A percentile compares a stretch with the other conserved stretches of the same genome.
Conservation (phyloP, 768 basidiomycete species). For the Pholiota microspora region DNA sequence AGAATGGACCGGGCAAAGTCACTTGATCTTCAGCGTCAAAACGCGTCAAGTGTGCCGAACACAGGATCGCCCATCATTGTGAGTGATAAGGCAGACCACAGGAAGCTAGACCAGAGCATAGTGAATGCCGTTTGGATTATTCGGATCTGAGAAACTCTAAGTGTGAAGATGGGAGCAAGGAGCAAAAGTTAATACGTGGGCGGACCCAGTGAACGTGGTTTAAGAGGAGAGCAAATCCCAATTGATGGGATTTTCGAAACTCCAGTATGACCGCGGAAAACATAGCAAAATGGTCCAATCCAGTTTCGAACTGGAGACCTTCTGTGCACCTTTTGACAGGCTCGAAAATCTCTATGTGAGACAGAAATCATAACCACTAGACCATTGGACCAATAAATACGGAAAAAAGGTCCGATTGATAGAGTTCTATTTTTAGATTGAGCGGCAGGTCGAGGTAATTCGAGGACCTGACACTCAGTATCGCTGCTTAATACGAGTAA, state of each 20-base stretch:
- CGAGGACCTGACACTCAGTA: too few relatives aligned
- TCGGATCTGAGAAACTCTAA: background rate
- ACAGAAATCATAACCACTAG: constrained; percentile 51
- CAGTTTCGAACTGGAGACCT: constrained; percentile 43
- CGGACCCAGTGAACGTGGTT: background rate
- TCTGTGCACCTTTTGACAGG: constrained; percentile 27
- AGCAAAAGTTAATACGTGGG: background rate
- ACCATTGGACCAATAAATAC: constrained; percentile 24
- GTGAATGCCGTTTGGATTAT: background rate
- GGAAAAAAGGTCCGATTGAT: too few relatives aligned
- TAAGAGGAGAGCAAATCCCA: background rate
- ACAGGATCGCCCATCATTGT: background rate
- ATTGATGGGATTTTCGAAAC: background rate
- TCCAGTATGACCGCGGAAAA: too few relatives aligned
- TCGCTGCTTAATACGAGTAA: too few relatives aligned
- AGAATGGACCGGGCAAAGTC: background rate
- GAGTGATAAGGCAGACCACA: background rate
- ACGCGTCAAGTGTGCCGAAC: background rate
- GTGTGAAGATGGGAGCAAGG: background rate
- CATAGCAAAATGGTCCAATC: constrained; percentile 34
- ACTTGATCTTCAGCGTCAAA: background rate
- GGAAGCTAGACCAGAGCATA: background rate
- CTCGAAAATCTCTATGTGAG: constrained; percentile 28
- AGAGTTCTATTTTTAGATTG: too few relatives aligned
- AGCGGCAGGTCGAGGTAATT: too few relatives aligned